phyloP scores from a whole-genome alignment of 768 basidiomycete species.

The Boletus subcaerulescens region DNA sequence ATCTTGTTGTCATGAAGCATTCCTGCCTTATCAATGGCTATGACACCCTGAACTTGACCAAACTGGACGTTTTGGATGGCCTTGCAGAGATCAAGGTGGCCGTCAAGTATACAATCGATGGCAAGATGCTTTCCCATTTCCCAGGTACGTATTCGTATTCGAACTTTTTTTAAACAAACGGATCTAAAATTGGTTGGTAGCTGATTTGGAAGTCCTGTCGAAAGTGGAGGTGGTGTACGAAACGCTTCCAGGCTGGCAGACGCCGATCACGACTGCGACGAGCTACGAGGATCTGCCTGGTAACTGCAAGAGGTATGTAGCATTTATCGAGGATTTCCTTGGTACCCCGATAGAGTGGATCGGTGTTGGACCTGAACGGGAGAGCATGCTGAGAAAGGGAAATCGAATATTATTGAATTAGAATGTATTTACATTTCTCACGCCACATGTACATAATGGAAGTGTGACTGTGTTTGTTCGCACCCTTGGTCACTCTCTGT shows the following conservation, averaged over 20 bases:
- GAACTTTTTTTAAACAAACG: neutral
- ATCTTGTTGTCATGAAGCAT: conserved; percentile 91
- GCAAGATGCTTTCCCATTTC: conserved; percentile 76
- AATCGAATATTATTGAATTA: conserved; percentile 22
- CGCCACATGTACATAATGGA: conserved; percentile 14
- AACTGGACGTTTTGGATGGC: conserved; percentile 88
- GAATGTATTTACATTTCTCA: conserved; percentile 15
- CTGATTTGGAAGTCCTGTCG: conserved; percentile 80
- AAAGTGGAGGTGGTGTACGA: conserved; percentile 83
- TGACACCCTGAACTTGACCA: conserved; percentile 89
- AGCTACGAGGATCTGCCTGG: conserved; percentile 76
- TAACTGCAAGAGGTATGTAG: conserved; percentile 82
- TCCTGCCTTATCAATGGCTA: conserved; percentile 96
- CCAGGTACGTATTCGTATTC: conserved; percentile 61
- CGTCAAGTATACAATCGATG: conserved; percentile 74
- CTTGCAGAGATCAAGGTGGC: conserved; percentile 87
- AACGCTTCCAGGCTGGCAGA: conserved; percentile 90
- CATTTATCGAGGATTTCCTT: conserved; percentile 77
- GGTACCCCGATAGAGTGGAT: conserved; percentile 85
- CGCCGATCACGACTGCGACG: conserved; percentile 60
- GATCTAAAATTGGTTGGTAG: conserved; percentile 36
- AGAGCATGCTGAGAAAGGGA: conserved; percentile 59
- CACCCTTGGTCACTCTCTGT: conserved; percentile 29
- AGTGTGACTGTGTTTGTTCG: conserved; percentile 23
- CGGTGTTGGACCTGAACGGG: conserved; percentile 85